phyloP scores from a whole-genome alignment of 345 rosid genomes.

The Populus alba region DNA sequence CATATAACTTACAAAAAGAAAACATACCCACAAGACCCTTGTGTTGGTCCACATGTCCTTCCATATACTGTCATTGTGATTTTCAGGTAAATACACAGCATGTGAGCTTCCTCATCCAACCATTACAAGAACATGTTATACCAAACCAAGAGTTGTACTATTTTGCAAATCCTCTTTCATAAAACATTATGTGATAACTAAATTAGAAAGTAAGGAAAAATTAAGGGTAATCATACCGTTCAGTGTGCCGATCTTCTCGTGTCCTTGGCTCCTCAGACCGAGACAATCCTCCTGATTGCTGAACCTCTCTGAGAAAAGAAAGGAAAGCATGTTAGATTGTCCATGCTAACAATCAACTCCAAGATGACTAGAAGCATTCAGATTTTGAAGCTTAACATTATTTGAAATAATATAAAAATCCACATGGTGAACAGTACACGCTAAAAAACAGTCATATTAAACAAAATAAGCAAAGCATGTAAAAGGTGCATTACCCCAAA shows the following conservation, averaged over 20 bases:
- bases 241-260: conserved; percentile 61
- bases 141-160: neutral
- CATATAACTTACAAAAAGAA: neutral
- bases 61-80: neutral
- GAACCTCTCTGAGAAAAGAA: conserved; percentile 52
- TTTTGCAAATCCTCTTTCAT: neutral
- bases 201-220: neutral
- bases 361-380: neutral
- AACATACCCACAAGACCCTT: neutral
- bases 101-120: neutral
- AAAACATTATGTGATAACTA: neutral
- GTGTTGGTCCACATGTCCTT: neutral
- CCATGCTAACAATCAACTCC: neutral
- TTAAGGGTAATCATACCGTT: conserved; percentile 42
- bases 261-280: conserved; percentile 82
- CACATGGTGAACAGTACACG: neutral
- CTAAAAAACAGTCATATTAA: neutral
- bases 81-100: neutral
- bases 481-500: neutral
- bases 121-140: neutral
- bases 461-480: neutral
- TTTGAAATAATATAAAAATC: neutral
- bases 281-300: conserved; percentile 51
- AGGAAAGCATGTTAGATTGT: neutral
- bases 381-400: neutral